Evolutionary conservation across 2,329 filamentous ascomycete genomes (phyloP).

Genomic region (Botrytis paeoniae): DNA sequence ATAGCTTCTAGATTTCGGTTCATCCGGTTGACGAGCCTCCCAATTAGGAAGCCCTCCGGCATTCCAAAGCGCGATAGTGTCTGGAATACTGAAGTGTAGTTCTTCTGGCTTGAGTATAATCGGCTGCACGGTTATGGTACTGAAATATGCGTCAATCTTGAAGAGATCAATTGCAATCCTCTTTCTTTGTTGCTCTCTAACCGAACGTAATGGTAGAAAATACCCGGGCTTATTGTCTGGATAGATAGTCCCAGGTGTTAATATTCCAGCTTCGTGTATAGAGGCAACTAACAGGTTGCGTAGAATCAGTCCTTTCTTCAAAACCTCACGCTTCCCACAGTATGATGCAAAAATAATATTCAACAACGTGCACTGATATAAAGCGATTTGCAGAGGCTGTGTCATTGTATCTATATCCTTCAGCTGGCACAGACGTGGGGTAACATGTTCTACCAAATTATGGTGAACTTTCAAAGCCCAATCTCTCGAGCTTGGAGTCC

Average conservation of each 20-base stretch:
- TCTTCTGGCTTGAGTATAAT: constrained; percentile 40
- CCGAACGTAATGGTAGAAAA: constrained; percentile 41
- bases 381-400: constrained; percentile 22
- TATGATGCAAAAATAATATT: constrained; percentile 43
- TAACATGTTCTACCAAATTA: constrained; percentile 34
- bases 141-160: constrained; percentile 43
- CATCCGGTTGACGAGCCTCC: constrained; percentile 38
- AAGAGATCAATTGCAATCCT: constrained; percentile 40
- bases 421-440: constrained; percentile 28
- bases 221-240: constrained; percentile 41
- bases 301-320: constrained; percentile 39
- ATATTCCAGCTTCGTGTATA: constrained; percentile 41
- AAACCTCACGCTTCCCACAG: constrained; percentile 25
- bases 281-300: constrained; percentile 39
- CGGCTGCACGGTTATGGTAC: constrained; percentile 38
- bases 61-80: constrained; percentile 41
- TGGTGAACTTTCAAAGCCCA: constrained; percentile 38
- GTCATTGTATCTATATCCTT: constrained; percentile 36
- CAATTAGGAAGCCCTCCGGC: constrained; percentile 41
- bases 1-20: constrained; percentile 38
- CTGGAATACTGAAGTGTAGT: constrained; percentile 39
- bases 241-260: constrained; percentile 39
- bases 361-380: constrained; percentile 40
- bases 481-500: constrained; percentile 32
- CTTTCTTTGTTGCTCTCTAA: constrained; percentile 39